These are phyloP conservation scores for Clathrus columnatus DNA, from an alignment of 768 basidiomycete genomes.

Conservation along the genomic window DNA sequence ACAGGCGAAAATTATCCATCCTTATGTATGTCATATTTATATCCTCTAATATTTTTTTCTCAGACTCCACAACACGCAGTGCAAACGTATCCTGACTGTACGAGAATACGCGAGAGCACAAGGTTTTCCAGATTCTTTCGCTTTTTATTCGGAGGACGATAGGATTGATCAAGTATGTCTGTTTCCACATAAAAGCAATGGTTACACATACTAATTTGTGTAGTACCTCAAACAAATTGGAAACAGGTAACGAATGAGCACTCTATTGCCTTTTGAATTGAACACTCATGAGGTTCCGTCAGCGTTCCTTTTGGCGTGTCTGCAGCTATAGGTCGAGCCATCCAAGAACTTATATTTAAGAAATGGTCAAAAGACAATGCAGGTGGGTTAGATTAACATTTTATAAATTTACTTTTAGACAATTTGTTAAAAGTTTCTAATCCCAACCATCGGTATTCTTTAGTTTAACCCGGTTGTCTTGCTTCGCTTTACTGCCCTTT, in stretches of 20 bases:
- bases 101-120: conserved; percentile 74
- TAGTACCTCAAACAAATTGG: conserved; percentile 10
- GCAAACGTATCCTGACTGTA: conserved; percentile 61
- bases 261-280: background rate
- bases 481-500: conserved; percentile 81
- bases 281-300: background rate
- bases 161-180: conserved; percentile 27
- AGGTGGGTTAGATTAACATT: background rate
- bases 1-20: conserved; percentile 61
- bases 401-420: background rate
- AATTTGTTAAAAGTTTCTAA: background rate
- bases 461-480: conserved; percentile 55
- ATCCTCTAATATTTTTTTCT: background rate
- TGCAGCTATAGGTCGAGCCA: conserved; percentile 54
- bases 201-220: background rate
- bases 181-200: background rate
- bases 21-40: conserved; percentile 37
- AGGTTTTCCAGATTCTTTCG: conserved; percentile 71
- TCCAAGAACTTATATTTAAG: conserved; percentile 42
- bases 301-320: conserved; percentile 56
- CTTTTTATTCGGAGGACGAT: conserved; percentile 44
- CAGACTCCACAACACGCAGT: conserved; percentile 30
- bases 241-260: conserved; percentile 1
- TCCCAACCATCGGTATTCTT: conserved; percentile 38
- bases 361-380: conserved; percentile 35